These are phyloP conservation scores for Ophiostoma montium DNA, from an alignment of 2,329 filamentous ascomycete genomes.

Conservation along the genomic window DNA sequence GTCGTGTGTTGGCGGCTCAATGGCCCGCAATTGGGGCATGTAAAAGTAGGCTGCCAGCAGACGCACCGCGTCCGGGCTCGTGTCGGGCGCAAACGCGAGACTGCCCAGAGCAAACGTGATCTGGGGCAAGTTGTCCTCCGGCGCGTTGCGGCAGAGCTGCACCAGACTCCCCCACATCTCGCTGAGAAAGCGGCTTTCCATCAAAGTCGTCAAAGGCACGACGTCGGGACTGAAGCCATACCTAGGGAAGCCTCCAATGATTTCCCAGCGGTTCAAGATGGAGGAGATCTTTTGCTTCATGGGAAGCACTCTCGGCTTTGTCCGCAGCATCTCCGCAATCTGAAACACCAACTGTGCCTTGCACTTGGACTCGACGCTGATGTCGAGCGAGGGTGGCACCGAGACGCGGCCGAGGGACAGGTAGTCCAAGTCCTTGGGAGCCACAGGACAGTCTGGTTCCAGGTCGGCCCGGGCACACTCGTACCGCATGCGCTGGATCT, in stretches of 20 bases:
- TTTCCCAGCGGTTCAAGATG: neutral
- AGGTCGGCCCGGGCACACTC: slow-evolving; percentile 2
- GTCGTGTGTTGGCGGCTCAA: slow-evolving; percentile 18
- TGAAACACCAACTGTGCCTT: neutral
- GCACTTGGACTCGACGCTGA: neutral
- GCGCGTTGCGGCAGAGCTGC: slow-evolving; percentile 8
- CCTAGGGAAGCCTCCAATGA: slow-evolving; percentile 1
- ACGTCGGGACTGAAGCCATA: neutral
- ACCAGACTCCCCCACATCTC: slow-evolving; percentile 17
- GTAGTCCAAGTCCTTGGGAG: slow-evolving; percentile 1
- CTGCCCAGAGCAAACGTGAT: slow-evolving; percentile 17
- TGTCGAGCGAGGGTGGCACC: neutral
- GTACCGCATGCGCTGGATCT: slow-evolving; percentile 8
- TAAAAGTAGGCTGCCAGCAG: slow-evolving; percentile 30
- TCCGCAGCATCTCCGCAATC: neutral
- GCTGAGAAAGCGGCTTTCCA: neutral
- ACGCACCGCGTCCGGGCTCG: slow-evolving; percentile 16
- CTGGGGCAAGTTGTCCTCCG: neutral
- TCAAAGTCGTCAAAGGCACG: neutral
- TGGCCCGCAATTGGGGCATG: slow-evolving; percentile 23
- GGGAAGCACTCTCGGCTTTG: neutral
- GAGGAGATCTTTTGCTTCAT: neutral
- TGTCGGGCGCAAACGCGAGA: slow-evolving; percentile 16
- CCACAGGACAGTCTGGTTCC: neutral
- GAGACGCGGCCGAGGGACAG: neutral